Percentiles rank a stretch among this genome's conserved stretches.
Conservation (phyloP, 1,139 yeast genomes). For the Magnusiomyces paraingens region DNA sequence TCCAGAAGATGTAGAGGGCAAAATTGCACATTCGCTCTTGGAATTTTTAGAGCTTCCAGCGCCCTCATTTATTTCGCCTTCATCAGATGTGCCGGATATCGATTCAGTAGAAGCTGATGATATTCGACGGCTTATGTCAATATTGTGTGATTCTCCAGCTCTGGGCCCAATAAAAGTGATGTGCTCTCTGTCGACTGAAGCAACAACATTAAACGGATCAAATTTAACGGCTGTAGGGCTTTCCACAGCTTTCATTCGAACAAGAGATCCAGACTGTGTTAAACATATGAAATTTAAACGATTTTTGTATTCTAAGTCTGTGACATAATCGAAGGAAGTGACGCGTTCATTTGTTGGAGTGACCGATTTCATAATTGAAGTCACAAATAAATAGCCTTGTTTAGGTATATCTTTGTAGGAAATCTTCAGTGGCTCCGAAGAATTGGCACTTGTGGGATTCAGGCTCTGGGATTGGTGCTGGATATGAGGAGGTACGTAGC, state of each 20-base stretch:
- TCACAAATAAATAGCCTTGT: slow-evolving; percentile 51
- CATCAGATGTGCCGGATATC: slow-evolving; percentile 26
- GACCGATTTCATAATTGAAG: slow-evolving; percentile 66
- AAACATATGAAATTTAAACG: slow-evolving; percentile 69
- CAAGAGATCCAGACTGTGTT: slow-evolving; percentile 84
- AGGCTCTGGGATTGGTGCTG: not conserved
- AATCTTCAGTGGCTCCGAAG: slow-evolving; percentile 8
- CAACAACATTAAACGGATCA: slow-evolving; percentile 65
- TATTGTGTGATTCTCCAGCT: not conserved
- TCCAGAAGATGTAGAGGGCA: slow-evolving; percentile 15
- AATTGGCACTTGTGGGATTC: slow-evolving; percentile 6
- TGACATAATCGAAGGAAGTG: slow-evolving; percentile 76
- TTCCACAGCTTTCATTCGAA: slow-evolving; percentile 69
- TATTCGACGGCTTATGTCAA: not conserved
- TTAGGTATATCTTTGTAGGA: not conserved
- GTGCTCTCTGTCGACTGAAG: slow-evolving; percentile 25
- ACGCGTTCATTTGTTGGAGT: slow-evolving; percentile 42
- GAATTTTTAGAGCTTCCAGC: slow-evolving; percentile 14
- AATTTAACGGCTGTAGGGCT: slow-evolving; percentile 59
- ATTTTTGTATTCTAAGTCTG: slow-evolving; percentile 40
- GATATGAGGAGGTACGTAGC: slow-evolving; percentile 42
- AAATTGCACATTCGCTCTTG: slow-evolving; percentile 21
- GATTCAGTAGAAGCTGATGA: not conserved
- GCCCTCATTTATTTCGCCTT: slow-evolving; percentile 30
- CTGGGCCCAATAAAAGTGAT: not conserved